phyloP scores from a whole-genome alignment of 2,329 filamentous ascomycete genomes.

The Neonectria hederae region DNA sequence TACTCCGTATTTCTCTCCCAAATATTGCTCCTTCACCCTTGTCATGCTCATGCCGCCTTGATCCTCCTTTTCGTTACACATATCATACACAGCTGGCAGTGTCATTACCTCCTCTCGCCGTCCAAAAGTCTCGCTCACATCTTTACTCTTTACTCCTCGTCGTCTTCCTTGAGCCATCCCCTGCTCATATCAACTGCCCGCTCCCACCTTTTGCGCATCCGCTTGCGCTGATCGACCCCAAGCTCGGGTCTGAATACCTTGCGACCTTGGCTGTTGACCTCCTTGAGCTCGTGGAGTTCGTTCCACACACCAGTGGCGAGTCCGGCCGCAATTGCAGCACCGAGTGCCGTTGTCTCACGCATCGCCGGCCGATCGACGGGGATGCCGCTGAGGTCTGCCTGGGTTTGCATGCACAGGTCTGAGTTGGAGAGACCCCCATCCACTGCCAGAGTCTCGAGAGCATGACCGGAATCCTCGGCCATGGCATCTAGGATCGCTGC shows the following conservation, averaged over 20 bases:
- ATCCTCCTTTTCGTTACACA: conserved; percentile 6
- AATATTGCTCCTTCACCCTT: background rate
- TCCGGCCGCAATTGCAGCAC: conserved; percentile 89
- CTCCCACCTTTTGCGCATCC: conserved; percentile 63
- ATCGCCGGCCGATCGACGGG: conserved; percentile 85
- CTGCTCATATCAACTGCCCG: conserved; percentile 68
- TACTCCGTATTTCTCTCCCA: background rate
- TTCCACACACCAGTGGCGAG: conserved; percentile 84
- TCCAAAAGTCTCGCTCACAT: conserved; percentile 2
- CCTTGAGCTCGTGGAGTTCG: conserved; percentile 75
- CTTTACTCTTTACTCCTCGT: conserved; percentile 27
- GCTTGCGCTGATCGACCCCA: conserved; percentile 50
- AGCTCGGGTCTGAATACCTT: conserved; percentile 76
- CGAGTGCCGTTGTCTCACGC: conserved; percentile 90
- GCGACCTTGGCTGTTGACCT: conserved; percentile 76
- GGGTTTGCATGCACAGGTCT: conserved; percentile 89
- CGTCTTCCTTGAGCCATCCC: conserved; percentile 58
- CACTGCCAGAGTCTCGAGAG: conserved; percentile 78
- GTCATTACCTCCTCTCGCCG: conserved; percentile 6
- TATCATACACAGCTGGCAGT: conserved; percentile 18
- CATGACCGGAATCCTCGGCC: conserved; percentile 84
- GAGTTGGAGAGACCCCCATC: conserved; percentile 92
- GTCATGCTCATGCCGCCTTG: conserved; percentile 3
- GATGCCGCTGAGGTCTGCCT: conserved; percentile 85
- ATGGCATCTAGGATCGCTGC: conserved; percentile 92